Base-by-base conservation (phyloP, 2,329 filamentous ascomycete genomes). In the Laburnicola sp. region DNA sequence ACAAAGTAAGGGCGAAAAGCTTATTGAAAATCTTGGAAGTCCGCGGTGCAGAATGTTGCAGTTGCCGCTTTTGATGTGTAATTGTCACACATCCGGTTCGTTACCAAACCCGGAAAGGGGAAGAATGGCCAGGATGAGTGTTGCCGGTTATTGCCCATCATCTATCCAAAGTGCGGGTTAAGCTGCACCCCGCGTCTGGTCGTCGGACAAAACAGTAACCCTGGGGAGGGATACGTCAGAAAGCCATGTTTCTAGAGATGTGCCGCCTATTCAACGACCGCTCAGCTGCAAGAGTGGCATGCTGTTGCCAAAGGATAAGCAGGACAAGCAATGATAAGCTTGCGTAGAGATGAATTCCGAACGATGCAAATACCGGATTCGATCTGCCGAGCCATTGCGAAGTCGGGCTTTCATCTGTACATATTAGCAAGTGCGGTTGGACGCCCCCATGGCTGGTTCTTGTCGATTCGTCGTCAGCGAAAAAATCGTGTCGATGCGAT, bases 111-210 rank as follows among this genome's bases (percentile, higher is more conserved):
- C 38, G 37, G 43, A 30, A 27, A 34, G 30, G 23, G 43, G 43
- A 34, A 38, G 26, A 9, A 38, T 30, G 28, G 26, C 43, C 21
- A 36, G 43, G 43, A 30, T 45, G 25, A 22, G 32, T 37, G 43
- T n/a, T 45, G 34, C 43, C 43, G 43, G 43, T 23, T 45, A 45
- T 45, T 45, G n/a, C 9, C 6, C 16, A 16, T 6, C 21, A 38
- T 45, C 34, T 30, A 38, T 45, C 16, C 38, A 37, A 45, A 45
- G 43, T 45, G 43, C 43, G 43, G 43, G 16, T 45, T 32, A 45
- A 45, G 43, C 43, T 37, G 9, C 43, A 25, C 43, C 43, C 43
- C 43, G 43, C 43, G 38, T 31, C 27, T 37, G n/a, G 30, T 31
- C 32, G 16, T 37, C 22, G 34, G 31, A 30, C 43, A 3, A 21